A percentile compares a stretch with the other conserved stretches of the same genome.
Evolutionary conservation across 208 protist genomes (phyloP).

Genomic region (Leptomonas seymouri): DNA sequence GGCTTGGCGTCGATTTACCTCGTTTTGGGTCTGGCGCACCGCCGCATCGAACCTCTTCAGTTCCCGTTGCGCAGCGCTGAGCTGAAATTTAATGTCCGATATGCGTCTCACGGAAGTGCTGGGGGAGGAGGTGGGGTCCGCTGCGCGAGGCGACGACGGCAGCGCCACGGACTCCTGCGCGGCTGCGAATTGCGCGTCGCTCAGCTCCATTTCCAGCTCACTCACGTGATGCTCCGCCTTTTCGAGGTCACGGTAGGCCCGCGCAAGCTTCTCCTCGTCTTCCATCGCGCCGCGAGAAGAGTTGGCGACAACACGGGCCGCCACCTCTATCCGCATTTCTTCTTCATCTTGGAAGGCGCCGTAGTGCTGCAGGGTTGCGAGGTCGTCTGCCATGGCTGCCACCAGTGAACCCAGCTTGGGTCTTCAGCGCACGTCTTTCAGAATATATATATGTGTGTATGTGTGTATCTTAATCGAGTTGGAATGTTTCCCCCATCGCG

Average conservation of each 20-base stretch:
- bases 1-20: slow-evolving; percentile 44
- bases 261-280: slow-evolving; percentile 47
- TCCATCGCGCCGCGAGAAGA: slow-evolving; percentile 35
- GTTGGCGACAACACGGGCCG: slow-evolving; percentile 45
- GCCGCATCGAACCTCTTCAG: slow-evolving; percentile 40
- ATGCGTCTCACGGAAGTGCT: neutral
- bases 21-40: slow-evolving; percentile 40
- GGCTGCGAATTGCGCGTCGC: slow-evolving; percentile 14
- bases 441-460: neutral
- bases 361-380: slow-evolving; percentile 32
- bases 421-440: too few relatives aligned
- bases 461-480: too few relatives aligned
- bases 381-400: slow-evolving; percentile 45
- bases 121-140: neutral
- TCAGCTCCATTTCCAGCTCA: slow-evolving; percentile 30
- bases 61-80: slow-evolving; percentile 47
- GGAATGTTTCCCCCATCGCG: too few relatives aligned
- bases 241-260: slow-evolving; percentile 48
- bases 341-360: slow-evolving; percentile 63
- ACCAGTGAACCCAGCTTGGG: too few relatives aligned
- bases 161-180: slow-evolving; percentile 7
- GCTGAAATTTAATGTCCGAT: slow-evolving; percentile 36
- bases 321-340: slow-evolving; percentile 55
- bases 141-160: neutral
- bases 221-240: slow-evolving; percentile 31